phyloP scores from a whole-genome alignment of 306 rosid genomes.

The Fragaria nilgerrensis region DNA sequence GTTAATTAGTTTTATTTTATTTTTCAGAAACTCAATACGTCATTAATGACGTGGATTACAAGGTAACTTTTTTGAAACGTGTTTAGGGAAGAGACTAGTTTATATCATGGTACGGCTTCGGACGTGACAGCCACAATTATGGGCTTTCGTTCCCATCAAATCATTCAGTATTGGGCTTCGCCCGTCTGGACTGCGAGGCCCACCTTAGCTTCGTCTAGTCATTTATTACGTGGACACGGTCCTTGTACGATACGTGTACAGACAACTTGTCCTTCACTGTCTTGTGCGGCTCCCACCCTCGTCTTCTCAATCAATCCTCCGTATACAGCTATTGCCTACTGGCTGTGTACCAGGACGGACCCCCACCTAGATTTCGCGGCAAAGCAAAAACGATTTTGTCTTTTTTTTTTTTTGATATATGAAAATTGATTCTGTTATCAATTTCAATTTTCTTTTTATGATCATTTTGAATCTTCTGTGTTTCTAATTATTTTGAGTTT shows the following conservation, averaged over 20 bases:
- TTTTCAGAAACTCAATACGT: background rate
- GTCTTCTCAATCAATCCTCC: background rate
- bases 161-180: background rate
- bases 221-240: background rate
- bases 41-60: background rate
- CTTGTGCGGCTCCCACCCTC: background rate
- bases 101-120: background rate
- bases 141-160: background rate
- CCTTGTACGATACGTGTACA: constrained; percentile 1
- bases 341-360: background rate
- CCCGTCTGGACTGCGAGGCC: background rate
- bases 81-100: background rate
- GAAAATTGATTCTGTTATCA: too few species aligned
- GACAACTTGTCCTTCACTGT: background rate
- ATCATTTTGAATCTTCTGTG: too few species aligned
- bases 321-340: background rate
- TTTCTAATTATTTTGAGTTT: too few species aligned
- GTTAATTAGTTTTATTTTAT: too few species aligned
- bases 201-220: background rate
- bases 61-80: background rate
- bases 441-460: too few species aligned
- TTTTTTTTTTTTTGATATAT: too few species aligned
- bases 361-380: background rate
- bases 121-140: background rate
- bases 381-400: too few species aligned